Conservation (phyloP, 2,329 filamentous ascomycete species). For the Aspergillus fijiensis region DNA sequence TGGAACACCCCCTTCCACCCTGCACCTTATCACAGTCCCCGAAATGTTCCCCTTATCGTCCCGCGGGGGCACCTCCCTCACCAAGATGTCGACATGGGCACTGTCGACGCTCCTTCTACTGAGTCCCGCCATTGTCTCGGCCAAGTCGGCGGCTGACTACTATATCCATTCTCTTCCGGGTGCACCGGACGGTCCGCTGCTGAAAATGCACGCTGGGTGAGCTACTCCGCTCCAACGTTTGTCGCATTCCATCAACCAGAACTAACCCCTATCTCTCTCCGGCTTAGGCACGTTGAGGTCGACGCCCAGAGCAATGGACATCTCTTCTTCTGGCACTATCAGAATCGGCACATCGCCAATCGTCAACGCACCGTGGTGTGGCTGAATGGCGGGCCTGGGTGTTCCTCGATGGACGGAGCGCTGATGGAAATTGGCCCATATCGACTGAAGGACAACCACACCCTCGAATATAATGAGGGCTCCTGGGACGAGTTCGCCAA, state of each 20-base stretch:
- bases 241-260: not conserved
- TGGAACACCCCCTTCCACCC: not conserved
- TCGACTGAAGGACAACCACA: conserved; percentile 70
- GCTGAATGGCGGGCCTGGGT: conserved; percentile 95
- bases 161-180: conserved; percentile 85
- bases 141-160: conserved; percentile 76
- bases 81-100: conserved; percentile 24
- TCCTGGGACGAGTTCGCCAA: conserved; percentile 99
- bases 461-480: conserved; percentile 81
- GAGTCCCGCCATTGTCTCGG: conserved; percentile 25
- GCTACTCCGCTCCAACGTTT: conserved; percentile 28
- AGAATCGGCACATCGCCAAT: conserved; percentile 93
- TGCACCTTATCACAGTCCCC: not conserved
- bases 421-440: conserved; percentile 97
- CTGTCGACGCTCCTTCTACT: conserved; percentile 29
- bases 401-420: conserved; percentile 94
- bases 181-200: conserved; percentile 70
- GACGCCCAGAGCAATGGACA: conserved; percentile 83
- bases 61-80: conserved; percentile 13
- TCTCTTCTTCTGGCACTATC: conserved; percentile 97
- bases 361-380: conserved; percentile 88
- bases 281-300: conserved; percentile 80
- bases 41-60: conserved; percentile 24
- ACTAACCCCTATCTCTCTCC: conserved; percentile 2
- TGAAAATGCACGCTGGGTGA: conserved; percentile 99